Base-by-base conservation (phyloP, 2,329 filamentous ascomycete genomes). In the Chalaropsis ovoidea region DNA sequence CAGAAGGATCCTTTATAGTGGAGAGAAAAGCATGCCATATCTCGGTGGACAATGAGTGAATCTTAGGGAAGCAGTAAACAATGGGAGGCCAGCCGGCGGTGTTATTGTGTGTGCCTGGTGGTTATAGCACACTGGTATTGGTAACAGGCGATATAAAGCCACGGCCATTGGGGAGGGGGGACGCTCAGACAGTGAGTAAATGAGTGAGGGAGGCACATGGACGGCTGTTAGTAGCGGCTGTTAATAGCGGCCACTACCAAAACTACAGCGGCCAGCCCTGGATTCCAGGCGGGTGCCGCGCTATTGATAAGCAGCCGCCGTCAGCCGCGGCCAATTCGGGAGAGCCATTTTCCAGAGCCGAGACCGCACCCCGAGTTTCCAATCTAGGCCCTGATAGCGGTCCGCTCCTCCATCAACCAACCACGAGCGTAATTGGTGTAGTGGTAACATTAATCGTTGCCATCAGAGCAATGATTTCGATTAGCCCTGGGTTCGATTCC, bases 1-100 rank as follows among this genome's bases (percentile, higher is more conserved):
- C 52, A 31, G 31, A 58, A 58, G 52, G 52, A 58, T 58, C 52
- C 31, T 58, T 58, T 39, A 56, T 58, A 58, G 52, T 58, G 52
- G 52, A 58, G 52, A 58, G 52, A n/a, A n/a, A 31, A 58, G 52
- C 52, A 58, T 35, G 52, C 27, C 27, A 58, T 31, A 39, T 58
- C 52, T n/a, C 31, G 24, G 31, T 17, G 13, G 24, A 58, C 52
- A 58, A 58, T 58, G 47, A 52, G 8, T 10, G 43, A 58, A 39
- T 58, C 31, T 58, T 58, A 39, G 13, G 27, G 24, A 17, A 35
- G 31, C 52, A 58, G 13, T 15, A 56, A 10, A 58, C 52, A 58
- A 58, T 58, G 52, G 47, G 52, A 58, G 52, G 52, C 52, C 52
- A n/a, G 52, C 52, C 27, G 24, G 52, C 15, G 52, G 52, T 27